Conservation (phyloP, 106 monocot genomes). For the Posidonia australis region DNA sequence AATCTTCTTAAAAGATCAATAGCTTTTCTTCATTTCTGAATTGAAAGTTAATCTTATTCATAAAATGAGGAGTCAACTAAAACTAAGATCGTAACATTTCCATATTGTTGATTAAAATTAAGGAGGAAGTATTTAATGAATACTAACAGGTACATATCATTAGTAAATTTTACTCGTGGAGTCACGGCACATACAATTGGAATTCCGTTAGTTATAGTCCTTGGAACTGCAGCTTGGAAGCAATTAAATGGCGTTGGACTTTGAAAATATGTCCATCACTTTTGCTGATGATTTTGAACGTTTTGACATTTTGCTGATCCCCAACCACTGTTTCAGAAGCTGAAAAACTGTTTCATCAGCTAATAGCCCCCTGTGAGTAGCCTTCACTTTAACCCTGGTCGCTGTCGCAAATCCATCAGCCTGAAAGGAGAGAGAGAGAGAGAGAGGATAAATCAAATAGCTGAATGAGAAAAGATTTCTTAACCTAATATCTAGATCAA, state of each 20-base stretch:
- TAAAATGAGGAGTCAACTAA: too few species aligned
- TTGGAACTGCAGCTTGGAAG: too few species aligned
- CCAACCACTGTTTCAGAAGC: conserved; percentile 55
- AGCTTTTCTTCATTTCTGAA: too few species aligned
- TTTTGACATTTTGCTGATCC: conserved; percentile 18
- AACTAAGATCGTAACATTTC: too few species aligned
- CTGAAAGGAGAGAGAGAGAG: conserved; percentile 8
- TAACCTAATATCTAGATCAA: not conserved
- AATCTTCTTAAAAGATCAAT: too few species aligned
- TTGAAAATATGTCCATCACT: conserved; percentile 31
- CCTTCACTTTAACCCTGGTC: conserved; percentile 47
- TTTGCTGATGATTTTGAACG: conserved; percentile 15
- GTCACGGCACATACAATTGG: too few species aligned
- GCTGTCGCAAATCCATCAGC: conserved; percentile 61
- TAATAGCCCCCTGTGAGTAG: conserved; percentile 50
- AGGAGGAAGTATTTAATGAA: too few species aligned
- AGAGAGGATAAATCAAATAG: not conserved
- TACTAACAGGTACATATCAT: too few species aligned
- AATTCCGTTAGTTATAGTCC: too few species aligned
- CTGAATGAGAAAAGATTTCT: not conserved
- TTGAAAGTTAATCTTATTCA: too few species aligned
- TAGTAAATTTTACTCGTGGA: too few species aligned
- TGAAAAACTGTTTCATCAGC: conserved; percentile 44
- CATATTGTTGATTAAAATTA: too few species aligned
- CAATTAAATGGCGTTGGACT: not conserved